Evolutionary conservation across 371 early-diverging fungal species (phyloP), one percentile per base, ranked within the genome.

Genomic region (Apophysomyces trapeziformis): DNA sequence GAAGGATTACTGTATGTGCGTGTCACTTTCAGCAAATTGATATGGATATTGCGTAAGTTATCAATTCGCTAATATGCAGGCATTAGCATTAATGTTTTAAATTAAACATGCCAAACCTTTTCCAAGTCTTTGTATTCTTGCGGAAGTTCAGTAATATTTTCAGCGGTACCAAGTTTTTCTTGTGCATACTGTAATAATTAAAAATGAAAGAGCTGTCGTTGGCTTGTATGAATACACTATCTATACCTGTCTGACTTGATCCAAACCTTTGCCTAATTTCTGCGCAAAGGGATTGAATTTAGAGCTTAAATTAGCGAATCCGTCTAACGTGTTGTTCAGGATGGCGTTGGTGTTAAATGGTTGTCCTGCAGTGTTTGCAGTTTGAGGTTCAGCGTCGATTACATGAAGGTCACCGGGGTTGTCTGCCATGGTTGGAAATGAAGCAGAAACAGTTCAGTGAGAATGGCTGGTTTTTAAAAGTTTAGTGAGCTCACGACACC

Each of bases 61-160:
- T 90, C 90, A 12, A 87, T 79, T 44, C 88, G 85, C 86, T 84
- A 26, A 26, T 1, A 70, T 36, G 45, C 26, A 47, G 9, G 54
- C 54, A 39, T 32, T 14, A 18, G n/a, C 6, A 21, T 26, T 7
- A 12, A 32, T 12, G 36, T 45, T 54, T 41, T 58, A 14, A 14
- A 3, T 12, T 11, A 12, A 43, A 16, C 37, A 38, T n/a, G 11
- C 18, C 64, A 21, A 36, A 88, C 89, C 82, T 80, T 80, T 64
- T 91, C 92, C 61, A 95, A 84, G 64, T 90, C 89, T 60, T 90
- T 82, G 79, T 96, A 96, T 67, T 96, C 96, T 66, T 80, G 85
- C 32, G 97, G 97, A 26, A 96, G 89, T 65, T 93, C 94, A 18
- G 97, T 96, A 41, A 93, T 84, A 62, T 93, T 93, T 37, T 83